A percentile compares a stretch with the other conserved stretches of the same genome.
phyloP scores from a whole-genome alignment of 306 rosid species.

The barrel medic (Medicago truncatula) region MtrunA17r5.0-ANR NC_053042.1:7324501-7325000 shows the following conservation, averaged over 20 bases:
- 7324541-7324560: not conserved
- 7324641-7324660: slow-evolving; percentile 19
- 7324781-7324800: slow-evolving; percentile 73
- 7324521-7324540: not conserved
- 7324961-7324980: not conserved
- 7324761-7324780: slow-evolving; percentile 63
- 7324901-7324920: slow-evolving; percentile 56
- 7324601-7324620: not conserved
- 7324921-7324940: slow-evolving; percentile 44
- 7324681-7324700: slow-evolving; percentile 50
- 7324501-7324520: not conserved
- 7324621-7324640: slow-evolving; percentile 15
- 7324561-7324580: too few relatives aligned
- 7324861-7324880: slow-evolving; percentile 64
- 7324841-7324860: slow-evolving; percentile 79
- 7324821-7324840: slow-evolving; percentile 64
- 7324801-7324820: slow-evolving; percentile 76
- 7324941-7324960: not conserved
- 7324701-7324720: slow-evolving; percentile 61
- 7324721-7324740: slow-evolving; percentile 71
- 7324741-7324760: slow-evolving; percentile 52
- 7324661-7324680: slow-evolving; percentile 38
- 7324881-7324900: slow-evolving; percentile 69
- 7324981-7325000: not conserved
- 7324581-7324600: not conserved